Conservation (phyloP, 805 yeast species). For the Isabelozyma rhagii region DNA sequence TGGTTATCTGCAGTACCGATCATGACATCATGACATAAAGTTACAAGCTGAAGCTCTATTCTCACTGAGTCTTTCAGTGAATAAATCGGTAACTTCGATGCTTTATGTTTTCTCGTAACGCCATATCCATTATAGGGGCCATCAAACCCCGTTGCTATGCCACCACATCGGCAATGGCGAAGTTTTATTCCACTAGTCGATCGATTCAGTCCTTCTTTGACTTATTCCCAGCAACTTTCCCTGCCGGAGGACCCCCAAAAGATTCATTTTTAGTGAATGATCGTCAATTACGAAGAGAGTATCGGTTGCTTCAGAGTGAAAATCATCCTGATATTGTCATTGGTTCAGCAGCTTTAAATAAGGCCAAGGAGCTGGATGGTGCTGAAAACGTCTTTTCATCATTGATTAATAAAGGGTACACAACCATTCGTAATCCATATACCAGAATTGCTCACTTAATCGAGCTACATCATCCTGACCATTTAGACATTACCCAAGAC, state of each 20-base stretch:
- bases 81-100: not conserved
- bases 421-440: conserved; percentile 67
- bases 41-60: too few relatives aligned
- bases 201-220: conserved; percentile 41
- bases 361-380: conserved; percentile 4
- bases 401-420: conserved; percentile 72
- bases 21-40: not conserved
- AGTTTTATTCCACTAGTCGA: not conserved
- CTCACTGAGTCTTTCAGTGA: not conserved
- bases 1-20: not conserved
- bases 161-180: not conserved
- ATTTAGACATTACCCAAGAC: conserved; percentile 57
- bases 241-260: conserved; percentile 58
- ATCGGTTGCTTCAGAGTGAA: conserved; percentile 64
- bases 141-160: not conserved
- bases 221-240: conserved; percentile 75
- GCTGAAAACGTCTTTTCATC: conserved; percentile 42
- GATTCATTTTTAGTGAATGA: conserved; percentile 59
- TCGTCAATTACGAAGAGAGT: conserved; percentile 65
- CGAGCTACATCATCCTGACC: conserved; percentile 32
- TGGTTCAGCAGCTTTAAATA: conserved; percentile 18
- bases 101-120: not conserved
- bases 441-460: conserved; percentile 45
- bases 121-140: not conserved
- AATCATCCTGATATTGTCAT: conserved; percentile 75